Evolutionary conservation across 306 rosid species (phyloP), one percentile per base, ranked within the genome.

Genomic region (Quercus rubra): DNA sequence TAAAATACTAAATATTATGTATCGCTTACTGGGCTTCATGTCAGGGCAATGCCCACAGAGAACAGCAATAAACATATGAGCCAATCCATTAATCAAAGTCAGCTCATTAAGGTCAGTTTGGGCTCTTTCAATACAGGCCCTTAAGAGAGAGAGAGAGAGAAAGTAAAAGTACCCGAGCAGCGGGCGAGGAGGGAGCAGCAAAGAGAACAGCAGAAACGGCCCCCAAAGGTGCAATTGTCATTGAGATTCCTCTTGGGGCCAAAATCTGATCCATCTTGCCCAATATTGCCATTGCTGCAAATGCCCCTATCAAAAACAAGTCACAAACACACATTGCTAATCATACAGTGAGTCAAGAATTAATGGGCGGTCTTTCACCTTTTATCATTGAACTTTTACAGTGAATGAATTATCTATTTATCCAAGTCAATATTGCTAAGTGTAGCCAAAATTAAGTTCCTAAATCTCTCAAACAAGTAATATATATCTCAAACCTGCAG

Each of bases 151-250:
- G 57, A 41, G 70, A 81, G 54, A 20, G 57, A 43, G 70, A 81
- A 15, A 31, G 25, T 7, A 27, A 1, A 4, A 73, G 25, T 88
- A 91, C 99, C 93, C 92, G 80, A 5, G 99, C 98, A 58, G 88
- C 91, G 43, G 99, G 99, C 8, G 97, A 74, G 27, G 93, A 57
- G 3, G 99, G 99, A 0, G 99, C 51, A 69, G 98, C 86, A 72
- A 92, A 90, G 77, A 95, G 90, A 69, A 95, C 89, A 17, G 98
- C 91, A 58, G 86, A 91, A 76, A 95, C 99, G 21, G 99, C 98
- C 5, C 97, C 99, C 4, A 93, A 75, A 1, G 99, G 99, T 1
- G 98, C 96, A 79, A 92, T 81, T 19, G 99, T 90, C 78, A 92
- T 89, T 4, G 99, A 91, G 35, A 95, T 81, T 51, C 99, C 99